These are phyloP conservation scores for Cystobasidium sp. DNA, from an alignment of 1,284 basidiomycete species.

Conservation along the genomic window DNA sequence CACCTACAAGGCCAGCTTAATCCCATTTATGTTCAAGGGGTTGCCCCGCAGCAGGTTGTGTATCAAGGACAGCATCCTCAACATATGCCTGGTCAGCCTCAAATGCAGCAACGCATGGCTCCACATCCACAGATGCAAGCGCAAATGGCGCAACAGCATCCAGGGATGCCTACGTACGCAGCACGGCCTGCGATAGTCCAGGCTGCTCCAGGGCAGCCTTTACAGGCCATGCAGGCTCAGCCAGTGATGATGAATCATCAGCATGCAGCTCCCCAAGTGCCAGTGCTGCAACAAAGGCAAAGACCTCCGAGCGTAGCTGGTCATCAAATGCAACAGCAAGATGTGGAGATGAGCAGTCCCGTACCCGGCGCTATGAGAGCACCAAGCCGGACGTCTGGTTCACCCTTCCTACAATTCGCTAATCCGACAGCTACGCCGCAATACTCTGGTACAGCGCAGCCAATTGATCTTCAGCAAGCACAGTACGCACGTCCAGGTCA, in stretches of 20 bases:
- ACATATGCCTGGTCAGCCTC: conserved; percentile 12
- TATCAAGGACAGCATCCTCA: background rate
- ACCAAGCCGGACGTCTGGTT: conserved; percentile 22
- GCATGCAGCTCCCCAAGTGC: background rate
- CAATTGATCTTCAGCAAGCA: conserved; percentile 16
- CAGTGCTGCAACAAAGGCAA: background rate
- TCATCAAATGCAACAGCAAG: conserved; percentile 13
- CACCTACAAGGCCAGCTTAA: conserved; percentile 2
- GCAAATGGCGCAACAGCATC: conserved; percentile 9
- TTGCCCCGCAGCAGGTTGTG: conserved; percentile 5
- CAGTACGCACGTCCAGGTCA: conserved; percentile 6
- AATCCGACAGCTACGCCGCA: conserved; percentile 13
- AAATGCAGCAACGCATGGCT: conserved; percentile 14
- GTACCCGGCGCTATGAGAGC: conserved; percentile 16
- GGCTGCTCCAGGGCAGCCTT: conserved; percentile 1
- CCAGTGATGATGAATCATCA: background rate
- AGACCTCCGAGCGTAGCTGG: conserved; percentile 27
- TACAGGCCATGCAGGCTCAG: conserved; percentile 12
- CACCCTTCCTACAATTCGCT: conserved; percentile 26
- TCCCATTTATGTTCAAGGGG: conserved; percentile 14
- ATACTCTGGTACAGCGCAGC: conserved; percentile 7
- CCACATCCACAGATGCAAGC: conserved; percentile 10
- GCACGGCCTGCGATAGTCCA: background rate
- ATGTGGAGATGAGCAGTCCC: conserved; percentile 17
- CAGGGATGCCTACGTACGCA: background rate